phyloP scores from a whole-genome alignment of 345 rosid species.

The Ceriops decandra region DNA sequence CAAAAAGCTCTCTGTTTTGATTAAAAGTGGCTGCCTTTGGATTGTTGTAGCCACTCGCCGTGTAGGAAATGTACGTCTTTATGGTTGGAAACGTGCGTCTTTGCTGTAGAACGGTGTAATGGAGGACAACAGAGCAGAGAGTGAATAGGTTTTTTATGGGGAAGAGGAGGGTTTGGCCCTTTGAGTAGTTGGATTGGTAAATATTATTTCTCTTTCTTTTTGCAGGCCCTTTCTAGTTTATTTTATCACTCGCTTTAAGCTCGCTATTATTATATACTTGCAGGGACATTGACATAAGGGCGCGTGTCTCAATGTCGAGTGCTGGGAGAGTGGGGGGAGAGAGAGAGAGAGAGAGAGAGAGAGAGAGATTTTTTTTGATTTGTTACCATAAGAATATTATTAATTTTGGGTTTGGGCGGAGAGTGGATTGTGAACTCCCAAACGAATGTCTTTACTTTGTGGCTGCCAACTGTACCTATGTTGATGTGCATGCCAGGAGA shows the following conservation, averaged over 20 bases:
- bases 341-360: background rate
- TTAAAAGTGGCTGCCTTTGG: background rate
- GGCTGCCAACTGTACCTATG: background rate
- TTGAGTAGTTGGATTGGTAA: too few species aligned
- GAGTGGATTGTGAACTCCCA: too few species aligned
- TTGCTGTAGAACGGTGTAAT: background rate
- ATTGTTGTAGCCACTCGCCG: conserved; percentile 14
- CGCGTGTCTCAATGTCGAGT: too few species aligned
- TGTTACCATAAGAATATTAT: too few species aligned
- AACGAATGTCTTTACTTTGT: background rate
- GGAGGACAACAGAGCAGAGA: background rate
- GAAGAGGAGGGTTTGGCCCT: background rate
- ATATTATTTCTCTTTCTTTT: too few species aligned
- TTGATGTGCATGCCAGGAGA: too few species aligned
- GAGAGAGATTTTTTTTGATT: too few species aligned
- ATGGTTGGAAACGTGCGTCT: background rate
- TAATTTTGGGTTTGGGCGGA: too few species aligned
- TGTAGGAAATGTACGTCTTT: conserved; percentile 6
- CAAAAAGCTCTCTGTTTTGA: background rate
- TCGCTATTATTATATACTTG: too few species aligned
- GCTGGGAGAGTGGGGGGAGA: background rate
- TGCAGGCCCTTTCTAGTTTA: too few species aligned
- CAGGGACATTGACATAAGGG: too few species aligned
- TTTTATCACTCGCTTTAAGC: too few species aligned
- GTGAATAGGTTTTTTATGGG: background rate